These are phyloP conservation scores for Porphyrellus sp. DNA, from an alignment of 1,284 basidiomycete species.

Conservation along the genomic window DNA sequence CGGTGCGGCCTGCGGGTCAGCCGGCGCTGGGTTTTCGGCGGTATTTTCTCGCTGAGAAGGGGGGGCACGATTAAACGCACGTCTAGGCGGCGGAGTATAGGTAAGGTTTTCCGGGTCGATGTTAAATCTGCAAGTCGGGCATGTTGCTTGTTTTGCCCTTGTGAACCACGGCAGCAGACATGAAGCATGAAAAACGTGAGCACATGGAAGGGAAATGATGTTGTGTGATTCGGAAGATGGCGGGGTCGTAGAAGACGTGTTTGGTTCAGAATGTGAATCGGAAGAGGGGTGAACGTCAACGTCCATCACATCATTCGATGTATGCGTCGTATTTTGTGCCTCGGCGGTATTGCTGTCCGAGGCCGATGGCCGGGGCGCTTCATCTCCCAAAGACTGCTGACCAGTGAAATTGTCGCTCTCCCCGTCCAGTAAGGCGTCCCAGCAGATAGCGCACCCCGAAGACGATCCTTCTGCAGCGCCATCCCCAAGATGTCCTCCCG, in stretches of 20 bases:
- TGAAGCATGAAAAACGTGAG: constrained; percentile 73
- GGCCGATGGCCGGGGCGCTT: constrained; percentile 7
- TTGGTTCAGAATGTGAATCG: constrained; percentile 6
- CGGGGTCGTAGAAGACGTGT: constrained; percentile 1
- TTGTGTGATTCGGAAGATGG: constrained; percentile 13
- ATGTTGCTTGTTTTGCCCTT: constrained; percentile 70
- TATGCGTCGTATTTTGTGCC: constrained; percentile 6
- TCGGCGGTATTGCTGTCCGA: constrained; percentile 11
- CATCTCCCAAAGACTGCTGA: constrained; percentile 27
- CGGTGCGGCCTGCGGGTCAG: constrained; percentile 3
- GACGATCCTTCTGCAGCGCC: constrained; percentile 34
- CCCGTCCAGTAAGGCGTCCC: constrained; percentile 59
- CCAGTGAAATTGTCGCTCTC: constrained; percentile 42
- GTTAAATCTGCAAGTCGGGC: constrained; percentile 76
- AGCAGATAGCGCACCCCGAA: constrained; percentile 69
- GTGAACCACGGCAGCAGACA: constrained; percentile 80
- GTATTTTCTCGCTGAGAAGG: constrained; percentile 8
- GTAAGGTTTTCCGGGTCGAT: constrained; percentile 74
- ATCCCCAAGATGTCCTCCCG: constrained; percentile 38
- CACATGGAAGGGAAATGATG: constrained; percentile 67
- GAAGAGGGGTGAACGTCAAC: constrained; percentile 17
- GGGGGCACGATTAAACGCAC: constrained; percentile 15
- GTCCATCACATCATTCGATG: constrained; percentile 17
- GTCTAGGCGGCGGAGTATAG: constrained; percentile 36
- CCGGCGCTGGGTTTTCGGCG: constrained; percentile 6